phyloP scores from a whole-genome alignment of 1,284 basidiomycete species.

The Ceratobasidium papillatum region DNA sequence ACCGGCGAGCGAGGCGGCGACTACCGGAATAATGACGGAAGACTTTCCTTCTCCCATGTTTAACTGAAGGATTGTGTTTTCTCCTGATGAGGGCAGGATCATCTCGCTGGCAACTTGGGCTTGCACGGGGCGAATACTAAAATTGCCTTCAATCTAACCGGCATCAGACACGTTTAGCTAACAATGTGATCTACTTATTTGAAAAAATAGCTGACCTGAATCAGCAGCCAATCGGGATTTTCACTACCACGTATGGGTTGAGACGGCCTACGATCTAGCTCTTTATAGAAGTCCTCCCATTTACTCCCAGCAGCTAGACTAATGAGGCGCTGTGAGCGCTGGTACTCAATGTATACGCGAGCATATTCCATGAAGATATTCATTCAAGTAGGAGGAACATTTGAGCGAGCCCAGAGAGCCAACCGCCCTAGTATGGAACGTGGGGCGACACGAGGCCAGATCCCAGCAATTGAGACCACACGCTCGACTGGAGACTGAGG shows the following conservation, averaged over 20 bases:
- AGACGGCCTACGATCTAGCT: not conserved
- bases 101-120: slow-evolving; percentile 57
- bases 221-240: slow-evolving; percentile 18
- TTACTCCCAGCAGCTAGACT: not conserved
- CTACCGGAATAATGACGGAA: slow-evolving; percentile 60
- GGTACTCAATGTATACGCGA: slow-evolving; percentile 5
- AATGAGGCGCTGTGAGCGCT: slow-evolving; percentile 14
- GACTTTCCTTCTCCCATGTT: slow-evolving; percentile 71
- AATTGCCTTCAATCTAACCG: slow-evolving; percentile 57
- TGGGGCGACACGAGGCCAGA: slow-evolving; percentile 27
- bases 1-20: slow-evolving; percentile 55
- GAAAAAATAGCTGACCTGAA: slow-evolving; percentile 13
- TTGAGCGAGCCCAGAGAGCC: not conserved
- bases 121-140: slow-evolving; percentile 57
- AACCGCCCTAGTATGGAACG: slow-evolving; percentile 9
- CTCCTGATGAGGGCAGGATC: slow-evolving; percentile 54
- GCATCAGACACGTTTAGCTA: not conserved
- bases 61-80: slow-evolving; percentile 59
- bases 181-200: no score
- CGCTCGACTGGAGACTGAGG: not conserved
- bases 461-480: not conserved
- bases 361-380: slow-evolving; percentile 11
- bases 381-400: not conserved
- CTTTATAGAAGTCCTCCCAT: slow-evolving; percentile 20
- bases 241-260: no score